Evolutionary conservation across 495 filamentous ascomycete species (phyloP).

Genomic region (Hypoxylon rickii): DNA sequence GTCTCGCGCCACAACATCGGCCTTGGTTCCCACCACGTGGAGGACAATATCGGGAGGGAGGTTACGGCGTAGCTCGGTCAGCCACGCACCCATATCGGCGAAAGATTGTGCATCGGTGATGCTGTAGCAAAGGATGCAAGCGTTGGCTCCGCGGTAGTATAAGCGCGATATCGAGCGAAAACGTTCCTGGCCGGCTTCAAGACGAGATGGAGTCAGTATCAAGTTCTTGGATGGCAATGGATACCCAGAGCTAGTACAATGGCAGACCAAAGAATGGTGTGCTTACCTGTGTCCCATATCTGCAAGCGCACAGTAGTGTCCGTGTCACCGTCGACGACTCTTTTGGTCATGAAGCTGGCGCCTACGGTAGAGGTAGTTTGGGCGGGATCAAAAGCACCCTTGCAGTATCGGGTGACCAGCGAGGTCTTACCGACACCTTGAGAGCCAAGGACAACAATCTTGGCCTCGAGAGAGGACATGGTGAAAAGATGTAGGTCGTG

Average conservation of each 20-base stretch:
- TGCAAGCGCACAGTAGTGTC: conserved; percentile 81
- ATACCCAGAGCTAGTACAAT: no score
- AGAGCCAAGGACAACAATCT: conserved; percentile 87
- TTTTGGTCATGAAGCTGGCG: conserved; percentile 92
- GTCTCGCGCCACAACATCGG: conserved; percentile 83
- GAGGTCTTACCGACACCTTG: conserved; percentile 96
- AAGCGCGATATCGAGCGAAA: conserved; percentile 91
- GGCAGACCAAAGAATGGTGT: neutral
- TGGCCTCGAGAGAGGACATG: conserved; percentile 78
- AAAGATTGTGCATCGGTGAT: conserved; percentile 88
- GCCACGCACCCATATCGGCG: conserved; percentile 91
- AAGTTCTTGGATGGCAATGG: no score
- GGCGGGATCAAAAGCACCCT: conserved; percentile 73
- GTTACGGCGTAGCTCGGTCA: conserved; percentile 76
- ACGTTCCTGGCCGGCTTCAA: conserved; percentile 82
- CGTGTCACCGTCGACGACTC: conserved; percentile 80
- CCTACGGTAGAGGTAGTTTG: conserved; percentile 82
- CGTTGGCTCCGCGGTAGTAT: conserved; percentile 95
- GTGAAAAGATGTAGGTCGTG: no score
- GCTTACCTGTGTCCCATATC: conserved; percentile 80
- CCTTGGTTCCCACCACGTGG: conserved; percentile 95
- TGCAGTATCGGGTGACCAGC: conserved; percentile 84
- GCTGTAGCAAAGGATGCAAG: conserved; percentile 89
- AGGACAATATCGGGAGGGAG: conserved; percentile 77
- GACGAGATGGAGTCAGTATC: conserved; percentile 13